These are phyloP conservation scores for Thielaviopsis musarum DNA, from an alignment of 2,329 filamentous ascomycete genomes.

Conservation along the genomic window DNA sequence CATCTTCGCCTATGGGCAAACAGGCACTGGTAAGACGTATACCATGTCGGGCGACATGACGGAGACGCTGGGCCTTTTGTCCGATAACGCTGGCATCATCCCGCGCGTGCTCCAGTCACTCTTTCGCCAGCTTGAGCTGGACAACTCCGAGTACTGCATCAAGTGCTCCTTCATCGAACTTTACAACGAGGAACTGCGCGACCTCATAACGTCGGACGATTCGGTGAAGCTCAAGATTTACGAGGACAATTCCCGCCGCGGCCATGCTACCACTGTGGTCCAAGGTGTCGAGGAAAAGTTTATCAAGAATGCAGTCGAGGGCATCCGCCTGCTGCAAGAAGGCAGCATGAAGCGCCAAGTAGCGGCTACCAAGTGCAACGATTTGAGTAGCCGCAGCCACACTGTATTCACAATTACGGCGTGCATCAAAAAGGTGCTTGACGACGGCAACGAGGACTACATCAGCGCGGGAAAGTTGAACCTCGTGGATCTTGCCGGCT, in stretches of 20 bases:
- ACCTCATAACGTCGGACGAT: conserved; percentile 71
- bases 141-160: conserved; percentile 69
- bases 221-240: conserved; percentile 82
- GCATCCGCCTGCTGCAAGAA: conserved; percentile 73
- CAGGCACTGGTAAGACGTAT: conserved; percentile 95
- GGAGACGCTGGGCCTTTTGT: conserved; percentile 67
- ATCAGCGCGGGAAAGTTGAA: conserved; percentile 88
- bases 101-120: conserved; percentile 76
- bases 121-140: conserved; percentile 67
- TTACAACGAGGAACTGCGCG: conserved; percentile 93
- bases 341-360: conserved; percentile 92
- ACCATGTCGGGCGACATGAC: conserved; percentile 98
- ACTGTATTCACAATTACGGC: conserved; percentile 95
- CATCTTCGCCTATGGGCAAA: conserved; percentile 96
- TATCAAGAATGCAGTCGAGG: conserved; percentile 68
- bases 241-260: conserved; percentile 75
- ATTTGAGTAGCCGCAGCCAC: conserved; percentile 90
- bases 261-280: conserved; percentile 71
- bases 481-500: conserved; percentile 87
- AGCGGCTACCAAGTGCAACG: conserved; percentile 99
- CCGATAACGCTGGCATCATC: conserved; percentile 87
- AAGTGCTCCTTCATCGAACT: conserved; percentile 98
- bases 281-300: conserved; percentile 97
- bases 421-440: conserved; percentile 64
- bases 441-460: conserved; percentile 76